Evolutionary conservation across 306 rosid genomes (phyloP), one percentile per base, ranked within the genome.

Genomic region (Cucumis hystrix): DNA sequence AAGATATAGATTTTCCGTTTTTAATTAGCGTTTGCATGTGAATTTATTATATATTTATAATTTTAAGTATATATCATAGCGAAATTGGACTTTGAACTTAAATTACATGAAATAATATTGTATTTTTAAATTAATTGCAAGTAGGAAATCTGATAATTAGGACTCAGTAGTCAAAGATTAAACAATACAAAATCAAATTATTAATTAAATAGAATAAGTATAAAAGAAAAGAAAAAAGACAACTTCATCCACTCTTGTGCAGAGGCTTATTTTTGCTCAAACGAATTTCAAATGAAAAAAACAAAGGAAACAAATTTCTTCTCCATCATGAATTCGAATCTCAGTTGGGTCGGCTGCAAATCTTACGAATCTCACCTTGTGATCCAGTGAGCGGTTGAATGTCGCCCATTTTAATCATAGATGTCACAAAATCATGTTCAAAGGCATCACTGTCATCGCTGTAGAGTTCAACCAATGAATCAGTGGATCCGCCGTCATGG

Each of bases 401-500:
- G 35, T 91, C 81, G 28, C 96, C 97, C 98, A 93, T 93, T 83
- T 78, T 91, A 76, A 91, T 90, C 85, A 93, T 90, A 20, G 90
- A 96, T 0, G 80, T 30, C 6, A 28, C 87, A 63, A 93, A 93
- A 82, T 91, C 94, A 1, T 82, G 33, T 8, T 77, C 10, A 71
- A 91, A 93, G 72, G 81, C 25, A 23, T 75, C 40, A 3, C 40
- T 33, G 15, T 86, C 75, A 20, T 52, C 14, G 73, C 87, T 80
- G 79, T 88, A 93, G 0, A 64, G 69, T 69, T 74, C 78, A 18
- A 93, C 97, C 25, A 91, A 55, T 3, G 94, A 90, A 76, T 86
- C 90, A 0, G 97, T 83, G 15, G 98, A 80, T 30, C 96, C 97
- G 3, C 97, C 96, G 54, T 86, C 83, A 78, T 79, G 86, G 8